Evolutionary conservation across 2,329 filamentous ascomycete genomes (phyloP).

Genomic region (Penicillium sp.): DNA sequence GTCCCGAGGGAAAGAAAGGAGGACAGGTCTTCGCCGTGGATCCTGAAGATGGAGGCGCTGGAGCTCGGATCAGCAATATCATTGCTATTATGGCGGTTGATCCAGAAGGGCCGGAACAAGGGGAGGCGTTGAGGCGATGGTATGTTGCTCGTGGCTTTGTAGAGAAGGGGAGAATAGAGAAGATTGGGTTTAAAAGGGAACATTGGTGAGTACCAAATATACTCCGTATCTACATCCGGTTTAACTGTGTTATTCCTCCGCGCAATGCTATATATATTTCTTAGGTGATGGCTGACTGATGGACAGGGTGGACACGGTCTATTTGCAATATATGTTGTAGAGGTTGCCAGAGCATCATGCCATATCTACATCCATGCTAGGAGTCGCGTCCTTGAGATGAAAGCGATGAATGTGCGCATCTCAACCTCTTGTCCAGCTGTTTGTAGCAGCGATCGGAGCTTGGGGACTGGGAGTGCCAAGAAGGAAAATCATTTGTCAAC

Average conservation of each 20-base stretch:
- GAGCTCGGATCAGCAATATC: slow-evolving; percentile 33
- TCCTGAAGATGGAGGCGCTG: background rate
- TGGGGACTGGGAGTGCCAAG: background rate
- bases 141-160: slow-evolving; percentile 46
- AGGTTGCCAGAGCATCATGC: background rate
- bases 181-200: slow-evolving; percentile 45
- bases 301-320: slow-evolving; percentile 7
- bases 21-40: background rate
- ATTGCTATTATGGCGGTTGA: slow-evolving; percentile 48
- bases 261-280: background rate
- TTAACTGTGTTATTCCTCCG: no score
- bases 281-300: background rate
- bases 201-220: slow-evolving; percentile 35
- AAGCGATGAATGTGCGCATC: background rate
- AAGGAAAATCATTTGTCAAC: background rate
- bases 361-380: background rate
- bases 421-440: background rate
- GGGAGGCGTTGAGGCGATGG: slow-evolving; percentile 42
- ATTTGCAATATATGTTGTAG: slow-evolving; percentile 8
- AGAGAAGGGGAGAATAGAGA: slow-evolving; percentile 43
- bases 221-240: no score
- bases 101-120: slow-evolving; percentile 35
- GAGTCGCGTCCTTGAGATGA: background rate
- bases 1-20: background rate
- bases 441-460: background rate